Evolutionary conservation across 1,284 basidiomycete species (phyloP), one percentile per base, ranked within the genome.

Genomic region (Pascua sp.): DNA sequence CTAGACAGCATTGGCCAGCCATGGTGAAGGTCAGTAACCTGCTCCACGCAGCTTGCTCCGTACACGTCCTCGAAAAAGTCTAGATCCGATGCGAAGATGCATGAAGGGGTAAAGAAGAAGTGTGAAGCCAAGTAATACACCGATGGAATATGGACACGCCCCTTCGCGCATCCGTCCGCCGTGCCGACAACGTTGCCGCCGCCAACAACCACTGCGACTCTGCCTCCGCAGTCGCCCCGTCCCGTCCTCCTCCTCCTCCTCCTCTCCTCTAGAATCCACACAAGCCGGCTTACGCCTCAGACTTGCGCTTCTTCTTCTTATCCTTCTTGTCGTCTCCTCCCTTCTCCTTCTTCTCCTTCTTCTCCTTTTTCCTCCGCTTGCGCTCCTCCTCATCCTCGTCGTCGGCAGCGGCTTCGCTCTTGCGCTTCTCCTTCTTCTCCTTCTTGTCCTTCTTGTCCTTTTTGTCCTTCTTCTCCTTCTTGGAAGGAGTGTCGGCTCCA

Each of bases 391-490:
- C 57, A 36, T 59, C 49, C 49, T 59, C 56, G 37, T 16, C 24
- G 43, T 49, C 52, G 39, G 41, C 53, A 9, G 47, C 55, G n/a
- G 47, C 54, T 24, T 61, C 60, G 41, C 63, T 59, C 72, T 68
- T 51, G 50, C 49, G 42, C 56, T 56, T 53, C 54, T 55, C 56
- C 51, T 55, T 53, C 79, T 86, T 84, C 49, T 84, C 84, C 77
- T 86, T 88, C 79, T 88, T 90, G 72, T 89, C 87, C 78, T 89
- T 88, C 77, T 90, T 90, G 45, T 84, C 85, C 62, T 88, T 62
- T 56, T 62, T 62, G 16, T 63, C 63, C 60, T 67, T 65, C 64
- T 69, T 69, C 38, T 65, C 65, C 52, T 62, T 66, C 63, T 72
- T 70, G 40, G 66, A 60, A n/a, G 64, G 60, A 42, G 64, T 58